phyloP scores from a whole-genome alignment of 2,329 filamentous ascomycete genomes.

The Paracamarosporium sp. region DNA sequence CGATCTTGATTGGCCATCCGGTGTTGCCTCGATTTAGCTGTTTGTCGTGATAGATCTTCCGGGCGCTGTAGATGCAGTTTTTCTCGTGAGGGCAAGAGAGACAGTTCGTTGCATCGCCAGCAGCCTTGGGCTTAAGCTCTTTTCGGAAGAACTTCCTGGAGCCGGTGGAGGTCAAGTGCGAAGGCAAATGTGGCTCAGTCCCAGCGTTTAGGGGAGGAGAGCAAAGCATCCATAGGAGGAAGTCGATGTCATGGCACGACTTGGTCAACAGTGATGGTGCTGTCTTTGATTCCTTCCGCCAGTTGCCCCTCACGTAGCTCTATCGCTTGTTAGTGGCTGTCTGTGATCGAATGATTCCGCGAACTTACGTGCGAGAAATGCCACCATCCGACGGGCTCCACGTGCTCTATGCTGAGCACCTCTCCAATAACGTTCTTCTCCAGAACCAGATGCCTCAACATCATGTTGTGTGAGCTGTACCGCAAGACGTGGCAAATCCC shows the following conservation, averaged over 20 bases:
- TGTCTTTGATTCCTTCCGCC: conserved; percentile 80
- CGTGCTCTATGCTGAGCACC: conserved; percentile 85
- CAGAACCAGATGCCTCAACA: conserved; percentile 79
- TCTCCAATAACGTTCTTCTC: conserved; percentile 81
- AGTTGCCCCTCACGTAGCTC: conserved; percentile 71
- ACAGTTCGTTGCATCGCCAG: conserved; percentile 85
- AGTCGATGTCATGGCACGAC: conserved; percentile 94
- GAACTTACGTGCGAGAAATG: conserved; percentile 68
- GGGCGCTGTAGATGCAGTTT: conserved; percentile 84
- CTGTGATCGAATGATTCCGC: no score
- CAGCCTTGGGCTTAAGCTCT: conserved; percentile 75
- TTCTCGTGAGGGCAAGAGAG: conserved; percentile 76
- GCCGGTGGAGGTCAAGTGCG: conserved; percentile 77
- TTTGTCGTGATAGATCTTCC: conserved; percentile 78
- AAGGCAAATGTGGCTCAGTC: conserved; percentile 72
- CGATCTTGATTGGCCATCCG: conserved; percentile 84
- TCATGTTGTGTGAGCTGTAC: conserved; percentile 91
- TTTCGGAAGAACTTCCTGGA: conserved; percentile 79
- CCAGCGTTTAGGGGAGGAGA: conserved; percentile 63
- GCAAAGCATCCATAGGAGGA: conserved; percentile 88
- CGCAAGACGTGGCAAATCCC: conserved; percentile 92
- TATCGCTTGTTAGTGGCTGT: conserved; percentile 22
- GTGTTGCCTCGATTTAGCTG: conserved; percentile 71
- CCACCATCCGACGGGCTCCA: conserved; percentile 95
- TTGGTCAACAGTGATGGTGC: conserved; percentile 89